Percentiles rank a stretch among this genome's conserved stretches.
phyloP scores from a whole-genome alignment of 2,329 filamentous ascomycete species.

The Botrytis sinoallii region DNA sequence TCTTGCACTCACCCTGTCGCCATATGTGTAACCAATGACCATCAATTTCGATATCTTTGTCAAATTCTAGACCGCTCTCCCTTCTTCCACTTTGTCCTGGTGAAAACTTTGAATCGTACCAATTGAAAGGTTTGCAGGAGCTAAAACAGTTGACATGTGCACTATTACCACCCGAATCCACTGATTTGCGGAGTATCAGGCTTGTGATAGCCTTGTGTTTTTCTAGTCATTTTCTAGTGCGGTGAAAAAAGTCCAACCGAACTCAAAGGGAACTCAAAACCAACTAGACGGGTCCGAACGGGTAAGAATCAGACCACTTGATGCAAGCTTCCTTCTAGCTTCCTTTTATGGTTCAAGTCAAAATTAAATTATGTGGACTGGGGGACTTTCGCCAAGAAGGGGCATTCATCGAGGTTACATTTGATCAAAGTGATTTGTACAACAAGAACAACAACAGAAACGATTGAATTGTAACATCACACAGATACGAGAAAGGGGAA shows the following conservation, averaged over 20 bases:
- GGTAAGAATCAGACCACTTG: conserved; percentile 1
- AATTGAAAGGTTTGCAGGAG: not conserved
- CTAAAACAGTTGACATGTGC: not conserved
- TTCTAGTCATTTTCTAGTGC: not conserved
- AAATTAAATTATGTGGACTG: not conserved
- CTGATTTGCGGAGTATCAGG: not conserved
- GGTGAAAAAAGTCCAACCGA: not conserved
- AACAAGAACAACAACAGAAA: not conserved
- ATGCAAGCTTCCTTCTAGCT: not conserved
- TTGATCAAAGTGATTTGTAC: not conserved
- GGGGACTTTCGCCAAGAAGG: conserved; percentile 4
- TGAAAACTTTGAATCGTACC: not conserved
- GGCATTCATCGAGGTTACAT: not conserved
- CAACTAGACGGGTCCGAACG: not conserved
- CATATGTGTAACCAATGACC: too few species aligned
- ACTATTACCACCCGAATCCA: not conserved
- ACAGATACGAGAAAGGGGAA: not conserved
- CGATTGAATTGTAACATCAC: not conserved
- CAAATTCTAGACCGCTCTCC: not conserved
- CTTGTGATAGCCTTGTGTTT: not conserved
- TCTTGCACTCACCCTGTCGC: not conserved
- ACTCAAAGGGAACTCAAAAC: not conserved
- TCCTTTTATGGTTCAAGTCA: not conserved
- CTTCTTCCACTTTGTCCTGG: not conserved
- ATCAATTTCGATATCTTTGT: not conserved